Evolutionary conservation across 176 grass and related monocot species (phyloP), one percentile per base, ranked within the genome.

Genomic region (Tillandsia fasciculata): DNA sequence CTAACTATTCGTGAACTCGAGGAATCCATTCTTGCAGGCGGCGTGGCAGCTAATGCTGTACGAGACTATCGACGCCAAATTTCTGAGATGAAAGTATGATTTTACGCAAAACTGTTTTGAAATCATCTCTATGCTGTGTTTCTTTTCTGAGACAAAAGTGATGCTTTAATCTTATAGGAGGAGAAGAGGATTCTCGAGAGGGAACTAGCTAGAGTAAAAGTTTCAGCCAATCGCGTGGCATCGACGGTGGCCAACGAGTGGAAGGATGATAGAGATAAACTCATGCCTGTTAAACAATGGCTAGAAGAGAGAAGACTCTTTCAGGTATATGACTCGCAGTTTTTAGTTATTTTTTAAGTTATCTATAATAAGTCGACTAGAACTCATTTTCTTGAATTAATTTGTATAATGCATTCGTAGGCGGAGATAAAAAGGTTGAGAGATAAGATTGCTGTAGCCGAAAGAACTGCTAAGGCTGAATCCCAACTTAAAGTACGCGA

Each of bases 161-260:
- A 26, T 68, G 8, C 15, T 6, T 49, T 15, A 0, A 42, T 29
- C 63, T 26, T 82, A 12, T 59, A 97, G 89, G 89, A 97, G 65
- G 94, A 90, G 75, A 92, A 97, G 69, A 97, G 76, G 75, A 97
- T 82, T 14, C 79, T 97, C 47, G 74, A 92, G 82, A 92, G 89
- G 67, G 94, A 97, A 66, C 59, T 92, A 53, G 79, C 89, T 68
- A 87, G 89, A 77, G 78, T 79, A 53, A 90, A 85, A 64, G 89
- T 92, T 49, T 92, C 88, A 26, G 84, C 82, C 49, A 92, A 87
- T 52, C 81, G 94, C 64, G 82, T 87, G 5, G 89, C 89, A 13
- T 83, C 89, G 1, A 77, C 82, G 18, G 73, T 77, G 0, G 86
- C 82, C 0, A 92, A 90, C 28, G 94, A 87, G 71, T 92, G 89